Base-by-base conservation (phyloP, 108 stramenopile species). In the Fragilaria crotonensis region DNA sequence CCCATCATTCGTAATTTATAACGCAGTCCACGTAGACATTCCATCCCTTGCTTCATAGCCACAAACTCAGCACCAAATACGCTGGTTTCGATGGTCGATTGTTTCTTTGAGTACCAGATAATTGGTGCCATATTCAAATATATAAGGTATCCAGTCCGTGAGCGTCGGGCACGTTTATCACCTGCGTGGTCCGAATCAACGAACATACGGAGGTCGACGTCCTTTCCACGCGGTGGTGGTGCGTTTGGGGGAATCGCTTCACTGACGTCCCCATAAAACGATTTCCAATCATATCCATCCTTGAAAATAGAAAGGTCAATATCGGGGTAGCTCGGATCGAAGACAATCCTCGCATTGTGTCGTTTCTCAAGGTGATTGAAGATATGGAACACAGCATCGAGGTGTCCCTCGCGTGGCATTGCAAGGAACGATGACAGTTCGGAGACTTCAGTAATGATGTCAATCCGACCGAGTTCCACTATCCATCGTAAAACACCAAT, bases 61-160 rank as follows among this genome's bases (percentile, higher is more conserved):
- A 68, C 36, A 52, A 78, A 73, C 54, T 83, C 76, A 54, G 49
- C 55, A n/a, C n/a, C n/a, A n/a, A n/a, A n/a, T n/a, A n/a, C n/a
- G n/a, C n/a, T n/a, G n/a, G n/a, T n/a, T n/a, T n/a, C n/a, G n/a
- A n/a, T n/a, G n/a, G n/a, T n/a, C n/a, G n/a, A n/a, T n/a, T n/a
- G n/a, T n/a, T n/a, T n/a, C n/a, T n/a, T n/a, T n/a, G n/a, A n/a
- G n/a, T n/a, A n/a, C n/a, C n/a, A n/a, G n/a, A n/a, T n/a, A 62
- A 73, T 57, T 2, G 66, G 67, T 2, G 74, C 52, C 3, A n/a
- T 26, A 48, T 70, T 75, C 47, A 70, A 29, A 46, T 30, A 68
- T 17, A 62, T 56, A 29, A 60, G 28, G 27, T 55, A 70, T 22
- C 63, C 66, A 63, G 72, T 73, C 33, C 60, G 36, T 41, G 66